These are phyloP conservation scores for Saposhnikovia divaricata DNA, from an alignment of 129 eudicot genomes.

Conservation along the genomic window DNA sequence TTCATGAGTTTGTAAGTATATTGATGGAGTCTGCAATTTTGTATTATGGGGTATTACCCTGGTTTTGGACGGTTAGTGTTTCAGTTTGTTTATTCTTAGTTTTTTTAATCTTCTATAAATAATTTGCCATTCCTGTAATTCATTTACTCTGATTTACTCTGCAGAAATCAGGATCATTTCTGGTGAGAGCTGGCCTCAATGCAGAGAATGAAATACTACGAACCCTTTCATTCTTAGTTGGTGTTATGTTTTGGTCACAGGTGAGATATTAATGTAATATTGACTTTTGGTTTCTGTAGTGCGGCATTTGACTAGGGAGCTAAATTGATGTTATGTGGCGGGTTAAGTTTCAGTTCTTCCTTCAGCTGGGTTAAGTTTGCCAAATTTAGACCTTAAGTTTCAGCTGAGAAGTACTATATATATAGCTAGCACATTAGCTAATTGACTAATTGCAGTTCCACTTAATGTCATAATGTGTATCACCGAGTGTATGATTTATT, in stretches of 20 bases:
- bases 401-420: too few relatives aligned
- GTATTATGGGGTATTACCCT: constrained; percentile 68
- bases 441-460: background rate
- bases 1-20: constrained; percentile 75
- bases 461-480: background rate
- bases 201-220: constrained; percentile 81
- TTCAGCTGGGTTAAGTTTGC: background rate
- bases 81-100: background rate
- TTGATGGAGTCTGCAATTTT: constrained; percentile 74
- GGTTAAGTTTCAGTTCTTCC: background rate
- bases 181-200: constrained; percentile 55
- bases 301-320: background rate
- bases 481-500: background rate
- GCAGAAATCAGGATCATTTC: constrained; percentile 67
- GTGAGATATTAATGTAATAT: constrained; percentile 18
- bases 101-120: background rate
- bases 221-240: constrained; percentile 86
- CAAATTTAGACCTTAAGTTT: background rate
- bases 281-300: background rate
- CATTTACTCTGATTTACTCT: background rate
- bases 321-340: background rate
- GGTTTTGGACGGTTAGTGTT: constrained; percentile 87
- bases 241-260: constrained; percentile 98
- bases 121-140: background rate
- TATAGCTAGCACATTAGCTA: background rate